Evolutionary conservation across 345 rosid species (phyloP).

Genomic region (Euclidium syriacum): DNA sequence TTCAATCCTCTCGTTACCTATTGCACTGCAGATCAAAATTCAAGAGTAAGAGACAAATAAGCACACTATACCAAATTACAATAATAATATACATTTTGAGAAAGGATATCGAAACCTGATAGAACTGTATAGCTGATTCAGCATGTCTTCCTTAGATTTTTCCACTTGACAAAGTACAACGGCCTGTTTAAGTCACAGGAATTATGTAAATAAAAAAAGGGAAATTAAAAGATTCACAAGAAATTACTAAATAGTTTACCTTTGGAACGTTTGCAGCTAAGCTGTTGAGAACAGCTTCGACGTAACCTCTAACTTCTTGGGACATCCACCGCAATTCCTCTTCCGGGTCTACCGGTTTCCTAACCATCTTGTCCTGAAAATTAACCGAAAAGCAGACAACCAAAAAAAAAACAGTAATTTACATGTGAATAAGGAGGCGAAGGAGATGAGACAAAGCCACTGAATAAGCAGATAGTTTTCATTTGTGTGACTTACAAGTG

Average conservation of each 20-base stretch:
- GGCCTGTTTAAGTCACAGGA: constrained; percentile 49
- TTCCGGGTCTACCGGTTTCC: constrained; percentile 86
- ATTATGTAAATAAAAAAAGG: neutral
- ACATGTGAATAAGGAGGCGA: too few relatives aligned
- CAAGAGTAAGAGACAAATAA: constrained; percentile 1
- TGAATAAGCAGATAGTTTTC: neutral
- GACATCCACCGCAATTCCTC: constrained; percentile 98
- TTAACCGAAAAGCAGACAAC: neutral
- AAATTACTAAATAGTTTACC: constrained; percentile 30
- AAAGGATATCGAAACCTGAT: constrained; percentile 50
- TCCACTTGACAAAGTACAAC: constrained; percentile 98
- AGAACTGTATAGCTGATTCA: constrained; percentile 87
- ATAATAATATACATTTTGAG: neutral
- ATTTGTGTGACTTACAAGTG: constrained; percentile 58
- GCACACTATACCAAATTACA: neutral
- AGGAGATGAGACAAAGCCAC: neutral
- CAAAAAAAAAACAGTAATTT: constrained; percentile 1
- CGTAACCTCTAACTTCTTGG: constrained; percentile 95
- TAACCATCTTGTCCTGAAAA: constrained; percentile 69
- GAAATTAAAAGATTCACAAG: neutral
- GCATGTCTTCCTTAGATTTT: constrained; percentile 96
- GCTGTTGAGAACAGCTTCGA: constrained; percentile 92
- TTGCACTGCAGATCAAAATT: constrained; percentile 43
- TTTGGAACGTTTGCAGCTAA: constrained; percentile 92
- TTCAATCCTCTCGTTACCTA: constrained; percentile 72